phyloP scores from a whole-genome alignment of 148 eudicot species.

The Vaccinium corymbosum region DNA sequence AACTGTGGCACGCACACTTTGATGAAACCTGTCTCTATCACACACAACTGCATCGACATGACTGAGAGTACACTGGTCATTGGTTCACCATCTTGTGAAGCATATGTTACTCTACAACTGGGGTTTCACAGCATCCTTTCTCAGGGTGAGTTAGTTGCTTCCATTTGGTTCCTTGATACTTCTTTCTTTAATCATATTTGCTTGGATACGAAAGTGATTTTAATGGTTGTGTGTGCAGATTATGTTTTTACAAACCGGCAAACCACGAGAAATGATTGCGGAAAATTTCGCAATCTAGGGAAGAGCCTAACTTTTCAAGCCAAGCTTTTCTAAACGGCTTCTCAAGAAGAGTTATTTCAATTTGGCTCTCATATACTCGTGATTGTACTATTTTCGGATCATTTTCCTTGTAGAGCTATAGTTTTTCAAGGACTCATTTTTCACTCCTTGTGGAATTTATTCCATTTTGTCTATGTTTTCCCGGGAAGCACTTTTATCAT shows the following conservation, averaged over 20 bases:
- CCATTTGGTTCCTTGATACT: too few relatives aligned
- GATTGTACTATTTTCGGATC: not conserved
- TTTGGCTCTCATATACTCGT: not conserved
- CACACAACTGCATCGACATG: not conserved
- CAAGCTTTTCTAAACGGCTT: not conserved
- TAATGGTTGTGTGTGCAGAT: constrained; percentile 10
- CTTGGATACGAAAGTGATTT: not conserved
- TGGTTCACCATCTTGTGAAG: constrained; percentile 12
- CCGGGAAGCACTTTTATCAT: too few relatives aligned
- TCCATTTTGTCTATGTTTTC: too few relatives aligned
- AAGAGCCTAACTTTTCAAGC: not conserved
- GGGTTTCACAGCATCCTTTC: constrained; percentile 1
- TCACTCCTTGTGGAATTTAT: too few relatives aligned
- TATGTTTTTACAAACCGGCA: not conserved
- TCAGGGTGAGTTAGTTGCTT: constrained; percentile 17
- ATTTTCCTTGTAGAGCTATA: not conserved
- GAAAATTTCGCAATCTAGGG: constrained; percentile 3
- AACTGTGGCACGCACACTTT: constrained; percentile 66
- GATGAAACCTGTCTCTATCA: constrained; percentile 17
- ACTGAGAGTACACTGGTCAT: not conserved
- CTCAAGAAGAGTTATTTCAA: not conserved
- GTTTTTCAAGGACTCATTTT: not conserved
- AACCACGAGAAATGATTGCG: not conserved
- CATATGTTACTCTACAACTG: not conserved
- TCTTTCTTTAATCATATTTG: too few relatives aligned